These are phyloP conservation scores for Blastobotrys attinorum DNA, from an alignment of 805 yeast species.

Conservation along the genomic window DNA sequence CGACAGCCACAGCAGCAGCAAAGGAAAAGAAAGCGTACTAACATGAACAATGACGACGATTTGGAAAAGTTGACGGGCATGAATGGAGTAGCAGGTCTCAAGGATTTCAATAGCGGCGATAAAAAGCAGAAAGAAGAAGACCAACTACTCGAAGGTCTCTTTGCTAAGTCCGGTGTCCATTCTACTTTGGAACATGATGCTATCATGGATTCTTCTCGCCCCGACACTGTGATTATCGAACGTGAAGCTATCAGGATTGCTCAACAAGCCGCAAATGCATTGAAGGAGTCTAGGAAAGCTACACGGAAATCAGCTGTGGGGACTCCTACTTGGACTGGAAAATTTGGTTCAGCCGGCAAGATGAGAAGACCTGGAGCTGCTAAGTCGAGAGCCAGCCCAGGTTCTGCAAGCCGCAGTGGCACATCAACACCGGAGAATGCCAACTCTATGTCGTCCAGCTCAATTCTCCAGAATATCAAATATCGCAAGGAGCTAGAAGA, in stretches of 20 bases:
- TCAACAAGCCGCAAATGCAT: slow-evolving; percentile 53
- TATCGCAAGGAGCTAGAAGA: slow-evolving; percentile 34
- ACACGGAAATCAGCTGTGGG: slow-evolving; percentile 50
- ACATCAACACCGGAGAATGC: neutral
- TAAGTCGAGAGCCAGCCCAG: slow-evolving; percentile 11
- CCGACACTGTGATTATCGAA: slow-evolving; percentile 49
- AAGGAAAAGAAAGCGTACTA: slow-evolving; percentile 24
- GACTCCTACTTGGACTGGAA: slow-evolving; percentile 95
- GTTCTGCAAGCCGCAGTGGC: slow-evolving; percentile 1
- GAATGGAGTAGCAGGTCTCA: slow-evolving; percentile 67
- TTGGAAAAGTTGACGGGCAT: slow-evolving; percentile 55
- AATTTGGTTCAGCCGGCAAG: slow-evolving; percentile 77
- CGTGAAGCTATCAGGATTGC: slow-evolving; percentile 57
- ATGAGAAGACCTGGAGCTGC: slow-evolving; percentile 28
- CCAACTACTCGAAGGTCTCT: slow-evolving; percentile 65
- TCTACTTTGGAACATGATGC: slow-evolving; percentile 74
- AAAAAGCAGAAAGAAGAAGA: slow-evolving; percentile 35
- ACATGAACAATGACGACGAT: slow-evolving; percentile 57
- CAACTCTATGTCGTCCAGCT: slow-evolving; percentile 30
- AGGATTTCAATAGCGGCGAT: slow-evolving; percentile 41
- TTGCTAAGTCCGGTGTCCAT: slow-evolving; percentile 65
- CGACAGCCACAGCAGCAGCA: neutral
- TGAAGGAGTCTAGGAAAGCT: slow-evolving; percentile 46
- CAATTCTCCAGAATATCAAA: slow-evolving; percentile 43
- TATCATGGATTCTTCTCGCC: slow-evolving; percentile 48